These are phyloP conservation scores for Plantago ovata DNA, from an alignment of 257 asterid genomes.

Conservation along the genomic window DNA sequence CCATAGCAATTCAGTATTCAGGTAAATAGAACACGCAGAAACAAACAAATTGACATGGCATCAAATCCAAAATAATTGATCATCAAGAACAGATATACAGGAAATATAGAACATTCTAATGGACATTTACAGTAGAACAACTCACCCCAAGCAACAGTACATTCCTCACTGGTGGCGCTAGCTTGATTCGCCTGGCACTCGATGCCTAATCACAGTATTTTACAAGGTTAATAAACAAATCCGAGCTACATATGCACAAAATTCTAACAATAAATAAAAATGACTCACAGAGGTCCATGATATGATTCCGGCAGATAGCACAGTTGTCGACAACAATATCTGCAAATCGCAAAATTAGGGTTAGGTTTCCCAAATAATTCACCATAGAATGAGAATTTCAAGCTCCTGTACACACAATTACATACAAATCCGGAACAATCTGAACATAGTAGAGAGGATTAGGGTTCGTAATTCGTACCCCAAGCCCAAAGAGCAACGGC, in stretches of 20 bases:
- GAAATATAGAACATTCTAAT: no score
- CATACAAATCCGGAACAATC: not conserved
- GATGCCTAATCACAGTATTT: slow-evolving; percentile 51
- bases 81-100: slow-evolving; percentile 2
- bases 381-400: slow-evolving; percentile 8
- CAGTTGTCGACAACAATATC: slow-evolving; percentile 96
- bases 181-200: slow-evolving; percentile 99
- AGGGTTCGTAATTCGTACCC: slow-evolving; percentile 43
- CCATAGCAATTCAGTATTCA: no score
- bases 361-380: slow-evolving; percentile 7
- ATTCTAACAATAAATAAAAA: not conserved
- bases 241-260: not conserved
- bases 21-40: no score
- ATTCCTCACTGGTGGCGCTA: slow-evolving; percentile 96
- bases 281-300: slow-evolving; percentile 93
- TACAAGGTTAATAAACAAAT: slow-evolving; percentile 11
- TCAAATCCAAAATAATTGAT: not conserved
- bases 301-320: slow-evolving; percentile 93
- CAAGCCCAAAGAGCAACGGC: slow-evolving; percentile 95
- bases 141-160: slow-evolving; percentile 99
- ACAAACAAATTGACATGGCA: not conserved
- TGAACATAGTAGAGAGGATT: not conserved
- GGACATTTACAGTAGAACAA: slow-evolving; percentile 6
- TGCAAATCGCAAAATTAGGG: slow-evolving; percentile 39
- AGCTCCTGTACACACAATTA: not conserved